Evolutionary conservation across 1,284 basidiomycete genomes (phyloP).

Genomic region (Waitea zeae): DNA sequence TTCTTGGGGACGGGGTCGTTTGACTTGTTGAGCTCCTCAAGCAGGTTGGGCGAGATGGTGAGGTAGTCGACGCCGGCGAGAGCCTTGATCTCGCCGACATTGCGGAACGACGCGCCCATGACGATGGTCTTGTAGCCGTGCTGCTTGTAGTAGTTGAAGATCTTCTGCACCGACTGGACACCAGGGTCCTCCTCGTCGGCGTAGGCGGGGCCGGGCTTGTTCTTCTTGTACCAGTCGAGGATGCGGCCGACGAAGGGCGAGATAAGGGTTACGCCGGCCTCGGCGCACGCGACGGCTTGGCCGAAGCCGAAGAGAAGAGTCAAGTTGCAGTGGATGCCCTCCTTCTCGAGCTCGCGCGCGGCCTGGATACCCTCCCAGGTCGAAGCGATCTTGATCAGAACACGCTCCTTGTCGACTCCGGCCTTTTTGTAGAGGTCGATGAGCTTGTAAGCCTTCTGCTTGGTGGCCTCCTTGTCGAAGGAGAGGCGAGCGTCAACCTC

Average conservation of each 20-base stretch:
- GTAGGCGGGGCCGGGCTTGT: slow-evolving; percentile 66
- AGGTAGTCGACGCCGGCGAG: slow-evolving; percentile 95
- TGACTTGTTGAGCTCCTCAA: slow-evolving; percentile 85
- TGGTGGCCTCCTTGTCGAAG: slow-evolving; percentile 88
- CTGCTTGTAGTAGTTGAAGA: slow-evolving; percentile 99
- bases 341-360: slow-evolving; percentile 84
- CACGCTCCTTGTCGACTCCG: slow-evolving; percentile 84
- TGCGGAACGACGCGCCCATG: slow-evolving; percentile 99
- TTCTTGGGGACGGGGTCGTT: slow-evolving; percentile 68
- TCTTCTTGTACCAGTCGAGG: slow-evolving; percentile 94
- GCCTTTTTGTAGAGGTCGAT: slow-evolving; percentile 88
- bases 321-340: slow-evolving; percentile 96
- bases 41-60: slow-evolving; percentile 82
- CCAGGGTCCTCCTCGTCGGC: slow-evolving; percentile 89
- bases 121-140: slow-evolving; percentile 98
- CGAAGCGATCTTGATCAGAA: slow-evolving; percentile 98
- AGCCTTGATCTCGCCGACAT: slow-evolving; percentile 89
- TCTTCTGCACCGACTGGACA: slow-evolving; percentile 88
- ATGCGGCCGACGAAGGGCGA: slow-evolving; percentile 98
- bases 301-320: slow-evolving; percentile 97
- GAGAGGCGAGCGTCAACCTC: slow-evolving; percentile 97
- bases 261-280: slow-evolving; percentile 95
- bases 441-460: slow-evolving; percentile 85
- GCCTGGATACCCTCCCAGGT: slow-evolving; percentile 99
- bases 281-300: slow-evolving; percentile 97